Conservation (phyloP, 2,329 filamentous ascomycete genomes). For the Phoma sp. region DNA sequence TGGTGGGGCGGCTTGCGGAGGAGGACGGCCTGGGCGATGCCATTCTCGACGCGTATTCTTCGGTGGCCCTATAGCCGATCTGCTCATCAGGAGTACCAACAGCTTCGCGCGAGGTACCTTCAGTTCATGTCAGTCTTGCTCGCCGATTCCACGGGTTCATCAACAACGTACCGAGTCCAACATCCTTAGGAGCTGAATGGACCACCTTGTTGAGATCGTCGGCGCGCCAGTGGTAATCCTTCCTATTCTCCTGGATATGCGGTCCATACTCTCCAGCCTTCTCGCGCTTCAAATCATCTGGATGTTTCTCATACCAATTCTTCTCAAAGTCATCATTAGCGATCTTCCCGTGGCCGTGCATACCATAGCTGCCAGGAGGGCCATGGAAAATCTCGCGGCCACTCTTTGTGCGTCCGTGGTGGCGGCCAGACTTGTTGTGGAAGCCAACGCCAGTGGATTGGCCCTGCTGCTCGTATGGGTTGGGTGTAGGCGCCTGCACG, state of each 20-base stretch:
- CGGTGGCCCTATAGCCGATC: constrained; percentile 84
- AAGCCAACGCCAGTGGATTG: constrained; percentile 57
- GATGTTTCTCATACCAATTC: constrained; percentile 92
- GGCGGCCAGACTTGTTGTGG: constrained; percentile 64
- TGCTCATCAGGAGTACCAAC: constrained; percentile 86
- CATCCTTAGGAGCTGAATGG: constrained; percentile 64
- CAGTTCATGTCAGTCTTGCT: constrained; percentile 48
- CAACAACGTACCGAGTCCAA: constrained; percentile 59
- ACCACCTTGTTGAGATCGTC: constrained; percentile 92
- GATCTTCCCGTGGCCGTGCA: constrained; percentile 83
- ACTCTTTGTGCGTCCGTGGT: constrained; percentile 72
- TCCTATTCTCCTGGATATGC: constrained; percentile 65
- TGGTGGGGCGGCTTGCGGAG: constrained; percentile 54
- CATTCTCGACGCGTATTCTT: constrained; percentile 81
- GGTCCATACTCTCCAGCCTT: constrained; percentile 72
- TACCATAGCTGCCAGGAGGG: constrained; percentile 89
- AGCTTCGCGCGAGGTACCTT: constrained; percentile 70
- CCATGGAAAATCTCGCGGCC: constrained; percentile 71
- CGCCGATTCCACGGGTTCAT: constrained; percentile 50
- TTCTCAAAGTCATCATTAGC: constrained; percentile 84
- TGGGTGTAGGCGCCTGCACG: constrained; percentile 91
- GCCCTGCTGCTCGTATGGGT: constrained; percentile 58
- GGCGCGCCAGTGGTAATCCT: constrained; percentile 85
- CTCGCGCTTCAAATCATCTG: constrained; percentile 77
- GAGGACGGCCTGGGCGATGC: constrained; percentile 69